A percentile compares a stretch with the other conserved stretches of the same genome.
phyloP scores from a whole-genome alignment of 768 basidiomycete genomes.

The Melanogaster broomeanus region DNA sequence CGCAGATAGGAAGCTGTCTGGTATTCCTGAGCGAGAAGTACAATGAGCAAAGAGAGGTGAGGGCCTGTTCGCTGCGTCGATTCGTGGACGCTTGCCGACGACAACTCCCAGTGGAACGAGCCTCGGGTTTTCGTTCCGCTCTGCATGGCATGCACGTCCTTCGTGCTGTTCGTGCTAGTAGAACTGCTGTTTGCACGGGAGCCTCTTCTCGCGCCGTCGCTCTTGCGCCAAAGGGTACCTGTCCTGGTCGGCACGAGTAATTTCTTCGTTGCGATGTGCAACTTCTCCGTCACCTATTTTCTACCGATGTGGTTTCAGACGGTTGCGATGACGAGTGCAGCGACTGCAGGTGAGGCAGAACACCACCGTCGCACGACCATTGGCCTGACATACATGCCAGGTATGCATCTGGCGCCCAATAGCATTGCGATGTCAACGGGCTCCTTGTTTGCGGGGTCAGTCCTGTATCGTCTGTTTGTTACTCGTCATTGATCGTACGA shows the following conservation, averaged over 20 bases:
- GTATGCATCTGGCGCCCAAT: constrained; percentile 52
- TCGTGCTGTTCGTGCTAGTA: constrained; percentile 55
- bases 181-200: constrained; percentile 66
- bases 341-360: constrained; percentile 53
- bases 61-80: constrained; percentile 11
- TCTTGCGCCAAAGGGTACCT: constrained; percentile 68
- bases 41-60: constrained; percentile 57
- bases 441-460: constrained; percentile 50
- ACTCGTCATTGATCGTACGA: not conserved
- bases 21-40: constrained; percentile 71
- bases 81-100: not conserved
- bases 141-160: constrained; percentile 42
- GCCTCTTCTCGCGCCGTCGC: constrained; percentile 66
- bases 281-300: constrained; percentile 76
- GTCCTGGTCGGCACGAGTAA: constrained; percentile 71
- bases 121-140: constrained; percentile 53
- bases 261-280: constrained; percentile 72
- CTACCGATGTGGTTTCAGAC: constrained; percentile 85
- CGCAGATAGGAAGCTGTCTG: constrained; percentile 58
- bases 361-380: too few species aligned
- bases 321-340: constrained; percentile 65
- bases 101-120: constrained; percentile 56
- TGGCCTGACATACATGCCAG: constrained; percentile 18
- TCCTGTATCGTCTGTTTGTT: not conserved
- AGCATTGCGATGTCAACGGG: constrained; percentile 50